Evolutionary conservation across 2,329 filamentous ascomycete genomes (phyloP).

Genomic region (Penicillium sp.): DNA sequence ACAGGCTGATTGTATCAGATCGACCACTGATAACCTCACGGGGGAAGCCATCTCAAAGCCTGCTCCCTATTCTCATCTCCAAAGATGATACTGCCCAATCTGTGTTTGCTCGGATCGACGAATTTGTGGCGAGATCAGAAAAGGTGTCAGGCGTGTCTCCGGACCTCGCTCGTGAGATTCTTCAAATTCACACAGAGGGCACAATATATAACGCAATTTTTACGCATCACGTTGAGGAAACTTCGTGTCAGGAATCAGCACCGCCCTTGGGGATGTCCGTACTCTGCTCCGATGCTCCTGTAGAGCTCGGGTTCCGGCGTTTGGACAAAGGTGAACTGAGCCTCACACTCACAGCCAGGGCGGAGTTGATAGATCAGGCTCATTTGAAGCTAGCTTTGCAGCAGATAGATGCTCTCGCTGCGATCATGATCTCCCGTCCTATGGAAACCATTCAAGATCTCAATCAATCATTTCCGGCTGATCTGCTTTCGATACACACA

Average conservation of each 20-base stretch:
- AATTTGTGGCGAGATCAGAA: not conserved
- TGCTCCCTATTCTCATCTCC: not conserved
- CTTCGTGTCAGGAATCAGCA: not conserved
- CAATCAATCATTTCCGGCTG: not conserved
- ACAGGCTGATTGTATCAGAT: slow-evolving; percentile 3
- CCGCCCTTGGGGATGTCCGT: not conserved
- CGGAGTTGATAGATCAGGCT: not conserved
- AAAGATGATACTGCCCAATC: not conserved
- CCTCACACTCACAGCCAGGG: not conserved
- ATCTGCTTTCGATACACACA: not conserved
- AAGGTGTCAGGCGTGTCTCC: not conserved
- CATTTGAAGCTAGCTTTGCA: not conserved
- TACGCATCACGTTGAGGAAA: not conserved
- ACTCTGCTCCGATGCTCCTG: not conserved
- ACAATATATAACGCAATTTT: not conserved
- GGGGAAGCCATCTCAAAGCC: not conserved
- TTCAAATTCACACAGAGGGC: not conserved
- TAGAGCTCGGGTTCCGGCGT: not conserved
- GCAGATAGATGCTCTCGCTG: not conserved
- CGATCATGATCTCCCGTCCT: not conserved
- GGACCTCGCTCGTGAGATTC: not conserved
- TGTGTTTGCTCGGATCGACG: not conserved
- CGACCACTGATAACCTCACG: not conserved
- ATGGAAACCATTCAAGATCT: not conserved
- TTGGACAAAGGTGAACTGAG: not conserved